phyloP scores from a whole-genome alignment of 2,329 filamentous ascomycete species.

The Fusarium camptoceras region DNA sequence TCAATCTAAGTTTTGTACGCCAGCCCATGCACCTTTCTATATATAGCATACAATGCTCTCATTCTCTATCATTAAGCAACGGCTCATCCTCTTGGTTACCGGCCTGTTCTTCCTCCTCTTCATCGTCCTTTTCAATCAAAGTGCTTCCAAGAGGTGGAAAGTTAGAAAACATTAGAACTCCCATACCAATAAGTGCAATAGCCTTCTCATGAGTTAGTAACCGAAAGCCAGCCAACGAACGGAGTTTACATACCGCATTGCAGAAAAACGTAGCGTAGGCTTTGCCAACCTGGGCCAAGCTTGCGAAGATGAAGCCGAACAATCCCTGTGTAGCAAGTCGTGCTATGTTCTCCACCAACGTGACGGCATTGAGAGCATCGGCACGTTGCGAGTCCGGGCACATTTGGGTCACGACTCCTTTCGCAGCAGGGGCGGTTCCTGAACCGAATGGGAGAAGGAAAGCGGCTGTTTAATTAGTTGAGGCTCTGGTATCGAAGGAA shows the following conservation, averaged over 20 bases:
- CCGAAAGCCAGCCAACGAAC: fast-evolving
- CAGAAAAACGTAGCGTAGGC: slow-evolving; percentile 73
- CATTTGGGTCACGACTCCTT: slow-evolving; percentile 80
- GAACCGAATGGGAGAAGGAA: slow-evolving; percentile 75
- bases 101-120: background rate
- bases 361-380: slow-evolving; percentile 76
- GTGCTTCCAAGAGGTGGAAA: slow-evolving; percentile 56
- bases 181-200: slow-evolving; percentile 61
- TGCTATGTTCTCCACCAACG: slow-evolving; percentile 76
- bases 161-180: slow-evolving; percentile 56
- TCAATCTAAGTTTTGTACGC: background rate
- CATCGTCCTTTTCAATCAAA: slow-evolving; percentile 47
- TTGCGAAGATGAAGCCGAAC: slow-evolving; percentile 75
- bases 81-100: background rate
- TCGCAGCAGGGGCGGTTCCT: slow-evolving; percentile 75
- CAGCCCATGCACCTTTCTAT: background rate
- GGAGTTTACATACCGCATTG: slow-evolving; percentile 65
- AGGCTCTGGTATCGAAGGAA: fast-evolving
- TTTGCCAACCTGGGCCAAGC: slow-evolving; percentile 69
- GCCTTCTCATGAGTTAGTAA: slow-evolving; percentile 52
- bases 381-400: slow-evolving; percentile 69
- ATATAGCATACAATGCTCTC: background rate
- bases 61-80: background rate
- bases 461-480: slow-evolving; percentile 57
- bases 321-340: slow-evolving; percentile 71